phyloP scores from a whole-genome alignment of 2,329 filamentous ascomycete genomes.

The Atkinsonella texensis region DNA sequence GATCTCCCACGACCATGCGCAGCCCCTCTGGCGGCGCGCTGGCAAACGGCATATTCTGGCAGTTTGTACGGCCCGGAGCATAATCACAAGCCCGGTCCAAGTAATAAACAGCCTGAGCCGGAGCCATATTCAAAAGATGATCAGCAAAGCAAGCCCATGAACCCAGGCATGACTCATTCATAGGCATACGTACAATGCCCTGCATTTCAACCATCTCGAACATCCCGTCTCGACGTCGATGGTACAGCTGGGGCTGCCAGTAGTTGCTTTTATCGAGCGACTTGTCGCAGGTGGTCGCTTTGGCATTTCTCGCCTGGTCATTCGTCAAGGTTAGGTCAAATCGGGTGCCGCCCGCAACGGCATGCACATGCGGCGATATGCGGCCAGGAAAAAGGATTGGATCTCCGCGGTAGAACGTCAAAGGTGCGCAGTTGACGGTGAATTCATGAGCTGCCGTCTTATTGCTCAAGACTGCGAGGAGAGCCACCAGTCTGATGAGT shows the following conservation, averaged over 20 bases:
- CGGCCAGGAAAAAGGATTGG: constrained; percentile 45
- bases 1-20: constrained; percentile 53
- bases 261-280: constrained; percentile 53
- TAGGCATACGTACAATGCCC: constrained; percentile 13
- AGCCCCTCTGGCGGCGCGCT: constrained; percentile 49
- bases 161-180: too few species aligned
- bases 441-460: constrained; percentile 11
- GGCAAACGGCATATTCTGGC: constrained; percentile 18
- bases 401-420: constrained; percentile 36
- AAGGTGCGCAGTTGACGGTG: constrained; percentile 15
- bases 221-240: constrained; percentile 40
- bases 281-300: constrained; percentile 54
- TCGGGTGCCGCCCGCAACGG: constrained; percentile 49
- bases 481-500: too few species aligned
- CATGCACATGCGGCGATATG: constrained; percentile 46
- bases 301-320: constrained; percentile 35
- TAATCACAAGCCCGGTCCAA: constrained; percentile 17
- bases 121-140: background rate
- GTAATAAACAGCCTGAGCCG: constrained; percentile 15
- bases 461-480: background rate
- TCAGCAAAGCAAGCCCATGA: too few species aligned
- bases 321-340: constrained; percentile 45
- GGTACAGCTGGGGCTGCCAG: constrained; percentile 50
- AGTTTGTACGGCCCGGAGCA: constrained; percentile 13
- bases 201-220: constrained; percentile 30